These are phyloP conservation scores for Phoenix dactylifera DNA, from an alignment of 176 grass and related monocot species.

Conservation along the genomic window DNA sequence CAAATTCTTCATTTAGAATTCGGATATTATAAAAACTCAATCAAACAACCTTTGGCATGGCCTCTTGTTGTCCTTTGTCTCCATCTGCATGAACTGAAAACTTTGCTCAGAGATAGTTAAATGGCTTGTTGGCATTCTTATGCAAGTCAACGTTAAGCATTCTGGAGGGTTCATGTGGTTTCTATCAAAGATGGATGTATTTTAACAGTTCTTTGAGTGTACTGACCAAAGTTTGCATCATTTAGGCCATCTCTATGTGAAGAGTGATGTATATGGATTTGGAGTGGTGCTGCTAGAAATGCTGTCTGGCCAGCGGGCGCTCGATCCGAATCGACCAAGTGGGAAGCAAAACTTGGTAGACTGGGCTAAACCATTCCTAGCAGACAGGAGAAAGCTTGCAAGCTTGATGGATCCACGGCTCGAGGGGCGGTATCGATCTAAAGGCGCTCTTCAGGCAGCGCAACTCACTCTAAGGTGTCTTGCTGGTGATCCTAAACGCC, in stretches of 20 bases:
- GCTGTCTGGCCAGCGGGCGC: slow-evolving; percentile 61
- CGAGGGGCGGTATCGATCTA: slow-evolving; percentile 42
- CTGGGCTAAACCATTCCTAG: slow-evolving; percentile 48
- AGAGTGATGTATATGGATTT: slow-evolving; percentile 83
- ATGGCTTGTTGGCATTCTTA: too few species aligned
- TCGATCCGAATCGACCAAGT: slow-evolving; percentile 55
- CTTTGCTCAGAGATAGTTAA: too few species aligned
- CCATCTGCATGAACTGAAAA: too few species aligned
- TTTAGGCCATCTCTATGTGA: slow-evolving; percentile 65
- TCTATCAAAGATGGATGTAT: too few species aligned
- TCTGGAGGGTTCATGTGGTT: too few species aligned
- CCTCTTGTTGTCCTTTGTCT: too few species aligned
- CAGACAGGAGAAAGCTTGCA: slow-evolving; percentile 40
- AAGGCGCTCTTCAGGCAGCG: slow-evolving; percentile 39
- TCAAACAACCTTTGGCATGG: too few species aligned
- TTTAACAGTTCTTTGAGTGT: neutral
- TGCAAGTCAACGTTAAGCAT: too few species aligned
- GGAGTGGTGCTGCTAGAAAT: slow-evolving; percentile 79
- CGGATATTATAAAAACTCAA: too few species aligned
- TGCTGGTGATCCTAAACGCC: slow-evolving; percentile 42
- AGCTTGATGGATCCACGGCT: slow-evolving; percentile 59
- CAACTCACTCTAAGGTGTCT: slow-evolving; percentile 59
- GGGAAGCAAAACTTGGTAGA: slow-evolving; percentile 62
- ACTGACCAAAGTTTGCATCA: neutral
- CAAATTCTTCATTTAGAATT: too few species aligned